Evolutionary conservation across 495 filamentous ascomycete genomes (phyloP), one percentile per base, ranked within the genome.

Genomic region (Lophiotrema nucula): DNA sequence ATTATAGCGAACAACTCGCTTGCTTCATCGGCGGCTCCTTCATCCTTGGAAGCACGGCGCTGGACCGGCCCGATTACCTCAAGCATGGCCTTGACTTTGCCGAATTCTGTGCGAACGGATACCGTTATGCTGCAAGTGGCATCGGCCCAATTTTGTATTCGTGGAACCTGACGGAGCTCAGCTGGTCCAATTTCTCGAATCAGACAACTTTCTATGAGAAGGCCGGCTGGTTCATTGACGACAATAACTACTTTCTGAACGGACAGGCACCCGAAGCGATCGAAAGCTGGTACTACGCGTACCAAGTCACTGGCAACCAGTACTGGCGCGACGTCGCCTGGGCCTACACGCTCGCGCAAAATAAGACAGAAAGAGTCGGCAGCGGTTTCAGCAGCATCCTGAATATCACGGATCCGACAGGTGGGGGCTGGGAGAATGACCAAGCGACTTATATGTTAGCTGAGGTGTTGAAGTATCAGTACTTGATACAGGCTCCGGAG

Each of bases 11-110:
- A 49, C 70, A 73, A 35, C 54, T 73, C 26, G 63, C 88, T 16
- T 95, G 91, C 70, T 96, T 96, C 66, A 82, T 86, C 48, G 90
- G 88, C n/a, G 90, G 90, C 1, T 92, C 84, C 71, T 91, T 95
- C 73, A 81, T 95, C 56, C 80, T 95, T 15, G 90, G 88, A n/a
- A 89, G 89, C 1, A 76, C 85, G 0, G 82, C 84, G 0, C 78
- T 95, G 33, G 70, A 76, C 31, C 72, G 78, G 19, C 71, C 81
- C 28, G 75, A 84, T 6, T 89, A 90, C 61, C 77, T 84, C 35
- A 71, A 89, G 31, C 90, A 91, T 61, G 91, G 91, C 6, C 76
- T 95, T 8, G 65, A 80, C 1, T 83, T 96, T 16, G 85, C 88
- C 2, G 73, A 85, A 18, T 83, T 81, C 12, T 96, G 90, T 69